Base-by-base conservation (phyloP, 2,329 filamentous ascomycete species). In the Trichoderma arundinaceum region DNA sequence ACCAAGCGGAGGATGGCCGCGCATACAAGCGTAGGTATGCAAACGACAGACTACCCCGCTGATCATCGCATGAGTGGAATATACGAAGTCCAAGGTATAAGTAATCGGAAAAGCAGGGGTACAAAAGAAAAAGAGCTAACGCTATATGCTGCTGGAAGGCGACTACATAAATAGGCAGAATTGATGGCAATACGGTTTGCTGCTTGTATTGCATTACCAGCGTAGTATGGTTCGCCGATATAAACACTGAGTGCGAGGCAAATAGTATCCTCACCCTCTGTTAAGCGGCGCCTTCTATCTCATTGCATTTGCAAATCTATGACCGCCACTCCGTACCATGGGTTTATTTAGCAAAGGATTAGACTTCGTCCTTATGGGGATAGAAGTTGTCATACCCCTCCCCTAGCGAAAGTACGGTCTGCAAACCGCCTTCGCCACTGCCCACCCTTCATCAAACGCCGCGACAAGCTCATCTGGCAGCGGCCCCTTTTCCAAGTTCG, bases 391-490 rank as follows among this genome's bases (percentile, higher is more conserved):
- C 2, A 33, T 51, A n/a, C n/a, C 39, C 9, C 13, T 32, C 28
- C 38, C 9, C n/a, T 43, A 66, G 10, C 51, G 57, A 52, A 63
- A 66, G 38, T 66, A 66, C 10, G 58, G 58, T n/a, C 38, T 57
- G 43, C 51, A 57, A 32, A 57, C 51, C 6, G 33, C 22, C 35
- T 66, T 67, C 7, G 46, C 65, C 53, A 53, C 39, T 28, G n/a
- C n/a, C 60, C 60, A 67, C 22, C 52, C 65, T 22, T 59, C 33
- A 17, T 67, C 65, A 48, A 67, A 65, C 7, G 65, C 65, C 9
- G 46, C 48, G 13, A 67, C 32, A 5, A 65, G 17, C 38, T 67
- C 66, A 35, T 65, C 62, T 13, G 66, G 66, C 12, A 67, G 49
- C 19, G 66, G 66, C 4, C 66, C 66, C 54, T 65, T 59, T 32